Evolutionary conservation across 441 rosid genomes (phyloP).

Genomic region (Manihot esculenta): DNA sequence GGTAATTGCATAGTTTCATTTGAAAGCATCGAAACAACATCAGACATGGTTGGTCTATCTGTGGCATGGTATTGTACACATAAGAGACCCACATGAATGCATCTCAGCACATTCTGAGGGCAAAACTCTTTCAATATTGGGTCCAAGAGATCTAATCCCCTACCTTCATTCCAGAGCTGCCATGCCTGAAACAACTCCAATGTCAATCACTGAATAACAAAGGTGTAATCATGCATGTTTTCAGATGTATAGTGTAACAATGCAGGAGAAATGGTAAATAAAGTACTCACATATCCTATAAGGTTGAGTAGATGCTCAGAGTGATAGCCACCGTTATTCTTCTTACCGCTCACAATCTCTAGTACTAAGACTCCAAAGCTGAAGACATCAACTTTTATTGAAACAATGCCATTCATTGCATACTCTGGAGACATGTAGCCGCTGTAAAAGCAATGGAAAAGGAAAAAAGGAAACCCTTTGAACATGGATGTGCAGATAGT

Average conservation of each 20-base stretch:
- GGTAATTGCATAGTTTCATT: slow-evolving; percentile 9
- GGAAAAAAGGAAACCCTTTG: too few species aligned
- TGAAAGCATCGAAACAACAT: slow-evolving; percentile 15
- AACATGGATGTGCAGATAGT: too few species aligned
- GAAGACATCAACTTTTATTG: slow-evolving; percentile 10
- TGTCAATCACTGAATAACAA: too few species aligned
- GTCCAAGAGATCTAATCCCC: not conserved
- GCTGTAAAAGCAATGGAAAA: not conserved
- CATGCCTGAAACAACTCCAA: not conserved
- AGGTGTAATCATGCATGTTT: too few species aligned
- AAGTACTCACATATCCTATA: not conserved
- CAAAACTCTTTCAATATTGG: not conserved
- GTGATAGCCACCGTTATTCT: not conserved
- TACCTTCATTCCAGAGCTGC: not conserved
- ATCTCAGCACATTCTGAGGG: slow-evolving; percentile 7
- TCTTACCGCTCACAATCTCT: not conserved
- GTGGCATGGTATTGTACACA: slow-evolving; percentile 21
- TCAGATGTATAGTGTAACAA: too few species aligned
- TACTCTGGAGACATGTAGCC: slow-evolving; percentile 17
- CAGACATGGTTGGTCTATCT: slow-evolving; percentile 21
- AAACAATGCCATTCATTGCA: slow-evolving; percentile 9
- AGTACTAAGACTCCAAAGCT: slow-evolving; percentile 12
- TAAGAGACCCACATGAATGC: slow-evolving; percentile 11
- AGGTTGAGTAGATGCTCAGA: not conserved
- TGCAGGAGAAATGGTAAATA: too few species aligned